phyloP scores from a whole-genome alignment of 2,329 filamentous ascomycete genomes.

The Aspergillus ustus region DNA sequence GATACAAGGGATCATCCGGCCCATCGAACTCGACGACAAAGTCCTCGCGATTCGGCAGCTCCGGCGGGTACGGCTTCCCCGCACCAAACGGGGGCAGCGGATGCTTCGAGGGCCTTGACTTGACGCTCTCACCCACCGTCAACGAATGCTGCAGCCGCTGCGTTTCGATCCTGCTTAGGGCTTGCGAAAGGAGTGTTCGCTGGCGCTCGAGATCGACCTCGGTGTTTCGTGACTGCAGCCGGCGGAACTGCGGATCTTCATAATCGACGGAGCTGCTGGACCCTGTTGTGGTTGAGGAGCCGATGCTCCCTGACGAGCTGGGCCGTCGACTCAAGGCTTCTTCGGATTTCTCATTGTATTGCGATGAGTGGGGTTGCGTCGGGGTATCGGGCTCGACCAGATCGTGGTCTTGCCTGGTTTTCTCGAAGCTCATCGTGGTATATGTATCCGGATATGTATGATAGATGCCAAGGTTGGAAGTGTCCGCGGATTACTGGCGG shows the following conservation, averaged over 20 bases:
- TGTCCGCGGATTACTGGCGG: background rate
- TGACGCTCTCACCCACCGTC: slow-evolving; percentile 35
- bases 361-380: background rate
- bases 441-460: no score
- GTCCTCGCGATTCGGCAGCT: slow-evolving; percentile 54
- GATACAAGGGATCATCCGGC: slow-evolving; percentile 55
- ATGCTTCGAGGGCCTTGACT: background rate
- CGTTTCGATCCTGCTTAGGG: slow-evolving; percentile 37
- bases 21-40: slow-evolving; percentile 64
- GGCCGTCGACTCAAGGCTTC: no score
- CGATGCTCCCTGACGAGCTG: background rate
- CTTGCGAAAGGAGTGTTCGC: slow-evolving; percentile 28
- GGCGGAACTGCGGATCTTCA: slow-evolving; percentile 23
- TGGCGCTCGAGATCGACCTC: slow-evolving; percentile 38
- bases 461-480: background rate
- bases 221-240: slow-evolving; percentile 36
- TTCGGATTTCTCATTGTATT: background rate
- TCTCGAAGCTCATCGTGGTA: background rate
- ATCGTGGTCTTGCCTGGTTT: background rate
- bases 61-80: slow-evolving; percentile 56
- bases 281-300: slow-evolving; percentile 25
- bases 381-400: background rate
- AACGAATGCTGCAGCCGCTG: slow-evolving; percentile 45
- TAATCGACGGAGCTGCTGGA: slow-evolving; percentile 35
- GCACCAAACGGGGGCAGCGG: slow-evolving; percentile 18